These are phyloP conservation scores for Plantago major DNA, from an alignment of 257 asterid genomes.

Conservation along the genomic window DNA sequence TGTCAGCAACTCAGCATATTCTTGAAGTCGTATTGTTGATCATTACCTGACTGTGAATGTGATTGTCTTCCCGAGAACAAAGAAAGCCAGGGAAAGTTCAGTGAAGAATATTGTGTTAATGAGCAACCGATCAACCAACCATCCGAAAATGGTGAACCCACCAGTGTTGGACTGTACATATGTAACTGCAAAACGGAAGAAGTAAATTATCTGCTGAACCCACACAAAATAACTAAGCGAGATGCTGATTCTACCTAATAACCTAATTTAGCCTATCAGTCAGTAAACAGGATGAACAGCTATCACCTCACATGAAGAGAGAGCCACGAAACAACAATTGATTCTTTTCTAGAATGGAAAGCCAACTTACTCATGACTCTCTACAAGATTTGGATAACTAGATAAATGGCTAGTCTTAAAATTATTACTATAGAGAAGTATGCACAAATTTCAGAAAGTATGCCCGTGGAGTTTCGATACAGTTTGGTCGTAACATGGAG, in stretches of 20 bases:
- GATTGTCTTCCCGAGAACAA: constrained; percentile 80
- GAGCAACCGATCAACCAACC: constrained; percentile 73
- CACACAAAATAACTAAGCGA: background rate
- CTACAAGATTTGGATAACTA: background rate
- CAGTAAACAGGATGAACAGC: background rate
- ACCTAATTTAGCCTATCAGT: background rate
- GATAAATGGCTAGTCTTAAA: background rate
- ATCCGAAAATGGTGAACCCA: constrained; percentile 79
- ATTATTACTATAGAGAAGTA: no score
- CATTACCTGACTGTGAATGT: constrained; percentile 42
- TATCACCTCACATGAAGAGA: no score
- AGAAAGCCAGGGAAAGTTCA: constrained; percentile 72
- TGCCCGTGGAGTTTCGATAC: no score
- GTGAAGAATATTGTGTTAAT: constrained; percentile 74
- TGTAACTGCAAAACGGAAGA: constrained; percentile 47
- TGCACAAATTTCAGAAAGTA: no score
- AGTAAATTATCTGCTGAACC: background rate
- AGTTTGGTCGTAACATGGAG: no score
- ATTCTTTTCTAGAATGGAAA: no score
- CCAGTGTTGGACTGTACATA: constrained; percentile 78
- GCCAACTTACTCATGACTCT: no score
- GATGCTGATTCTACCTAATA: background rate
- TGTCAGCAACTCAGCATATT: background rate
- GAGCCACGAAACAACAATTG: no score
- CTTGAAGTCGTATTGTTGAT: background rate